A percentile compares a stretch with the other conserved stretches of the same genome.
Conservation (phyloP, 768 basidiomycete species). For the Trametes cingulata region DNA sequence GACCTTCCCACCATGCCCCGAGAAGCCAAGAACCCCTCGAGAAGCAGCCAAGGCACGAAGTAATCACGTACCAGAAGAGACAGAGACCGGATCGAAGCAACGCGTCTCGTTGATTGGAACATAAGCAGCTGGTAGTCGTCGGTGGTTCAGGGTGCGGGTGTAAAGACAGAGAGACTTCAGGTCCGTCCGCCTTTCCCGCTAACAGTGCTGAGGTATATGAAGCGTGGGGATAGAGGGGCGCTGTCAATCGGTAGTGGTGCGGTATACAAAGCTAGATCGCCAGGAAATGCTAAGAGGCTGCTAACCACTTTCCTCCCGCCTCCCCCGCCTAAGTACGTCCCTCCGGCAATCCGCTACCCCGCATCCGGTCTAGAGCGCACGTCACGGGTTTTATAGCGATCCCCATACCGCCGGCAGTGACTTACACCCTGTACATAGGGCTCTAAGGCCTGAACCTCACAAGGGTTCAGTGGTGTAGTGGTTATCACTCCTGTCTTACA, state of each 20-base stretch:
- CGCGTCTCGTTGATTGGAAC: constrained; percentile 21
- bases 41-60: constrained; percentile 2
- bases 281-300: neutral
- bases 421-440: no score
- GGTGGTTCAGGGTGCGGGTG: neutral
- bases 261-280: neutral
- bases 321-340: constrained; percentile 3
- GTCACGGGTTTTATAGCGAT: constrained; percentile 15
- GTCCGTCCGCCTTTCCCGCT: neutral
- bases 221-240: constrained; percentile 8
- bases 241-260: neutral
- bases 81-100: constrained; percentile 16
- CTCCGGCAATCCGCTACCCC: constrained; percentile 21
- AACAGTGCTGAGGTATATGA: constrained; percentile 5
- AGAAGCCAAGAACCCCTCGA: neutral
- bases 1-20: neutral
- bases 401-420: neutral
- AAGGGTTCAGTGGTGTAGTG: no score
- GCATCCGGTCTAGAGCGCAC: constrained; percentile 14
- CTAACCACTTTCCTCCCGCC: neutral
- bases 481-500: no score
- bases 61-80: constrained; percentile 14
- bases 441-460: no score
- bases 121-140: constrained; percentile 4
- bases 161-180: neutral